These are phyloP conservation scores for Heterobasidion annosum DNA, from an alignment of 1,284 basidiomycete genomes.

Conservation along the genomic window DNA sequence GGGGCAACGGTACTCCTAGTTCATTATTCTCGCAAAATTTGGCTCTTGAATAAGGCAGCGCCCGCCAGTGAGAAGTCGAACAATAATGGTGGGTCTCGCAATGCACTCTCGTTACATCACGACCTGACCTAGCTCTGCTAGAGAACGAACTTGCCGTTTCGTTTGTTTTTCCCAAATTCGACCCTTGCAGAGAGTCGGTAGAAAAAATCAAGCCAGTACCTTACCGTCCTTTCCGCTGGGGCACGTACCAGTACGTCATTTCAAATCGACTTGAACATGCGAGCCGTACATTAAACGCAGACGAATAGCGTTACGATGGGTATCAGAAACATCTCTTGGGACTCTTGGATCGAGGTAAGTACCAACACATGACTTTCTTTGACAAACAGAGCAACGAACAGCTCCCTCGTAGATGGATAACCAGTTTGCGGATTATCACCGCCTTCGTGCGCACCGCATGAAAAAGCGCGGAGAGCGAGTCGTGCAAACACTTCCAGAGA, in stretches of 20 bases:
- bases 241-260: constrained; percentile 8
- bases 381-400: no score
- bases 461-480: constrained; percentile 36
- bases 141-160: background rate
- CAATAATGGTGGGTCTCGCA: no score
- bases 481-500: constrained; percentile 40
- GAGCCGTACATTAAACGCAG: background rate
- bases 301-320: constrained; percentile 12
- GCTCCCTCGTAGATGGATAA: constrained; percentile 36
- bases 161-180: background rate
- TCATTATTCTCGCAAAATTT: no score
- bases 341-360: constrained; percentile 12
- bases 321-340: constrained; percentile 10
- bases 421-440: constrained; percentile 42
- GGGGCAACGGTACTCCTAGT: no score
- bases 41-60: no score
- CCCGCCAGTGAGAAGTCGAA: background rate
- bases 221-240: constrained; percentile 11
- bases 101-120: background rate
- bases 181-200: constrained; percentile 5
- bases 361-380: no score
- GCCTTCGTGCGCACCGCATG: constrained; percentile 47
- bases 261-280: no score
- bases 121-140: background rate
- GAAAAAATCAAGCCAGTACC: constrained; percentile 12